These are phyloP conservation scores for Chenopodium formosanum DNA, from an alignment of 148 eudicot genomes.

Conservation along the genomic window DNA sequence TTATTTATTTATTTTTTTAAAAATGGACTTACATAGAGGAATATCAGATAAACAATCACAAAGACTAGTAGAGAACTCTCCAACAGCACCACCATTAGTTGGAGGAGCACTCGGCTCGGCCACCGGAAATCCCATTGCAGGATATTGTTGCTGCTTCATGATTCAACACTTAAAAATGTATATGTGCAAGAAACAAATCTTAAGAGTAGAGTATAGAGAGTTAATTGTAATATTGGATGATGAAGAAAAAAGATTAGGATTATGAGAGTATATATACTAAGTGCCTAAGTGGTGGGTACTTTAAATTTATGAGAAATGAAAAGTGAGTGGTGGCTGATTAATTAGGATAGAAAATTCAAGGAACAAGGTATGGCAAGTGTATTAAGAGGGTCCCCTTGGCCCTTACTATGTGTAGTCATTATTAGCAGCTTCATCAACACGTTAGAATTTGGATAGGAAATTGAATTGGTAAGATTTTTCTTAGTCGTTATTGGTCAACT, in stretches of 20 bases:
- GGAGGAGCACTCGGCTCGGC: not conserved
- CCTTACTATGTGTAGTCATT: too few species aligned
- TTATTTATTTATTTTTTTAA: not conserved
- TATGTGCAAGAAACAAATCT: not conserved
- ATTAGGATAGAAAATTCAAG: not conserved
- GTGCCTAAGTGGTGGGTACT: not conserved
- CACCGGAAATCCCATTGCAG: constrained; percentile 7
- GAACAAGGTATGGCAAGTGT: not conserved
- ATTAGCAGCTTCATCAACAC: not conserved
- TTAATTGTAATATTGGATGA: not conserved
- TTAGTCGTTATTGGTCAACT: not conserved
- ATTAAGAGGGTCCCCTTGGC: not conserved
- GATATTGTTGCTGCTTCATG: constrained; percentile 24
- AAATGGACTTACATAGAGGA: constrained; percentile 21
- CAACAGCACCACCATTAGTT: not conserved
- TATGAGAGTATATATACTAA: not conserved
- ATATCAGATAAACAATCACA: constrained; percentile 31
- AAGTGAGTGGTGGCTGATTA: constrained; percentile 1
- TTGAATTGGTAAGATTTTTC: not conserved
- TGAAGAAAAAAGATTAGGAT: not conserved
- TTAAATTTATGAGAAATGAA: too few species aligned
- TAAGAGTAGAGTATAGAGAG: too few species aligned
- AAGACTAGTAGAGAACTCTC: constrained; percentile 29
- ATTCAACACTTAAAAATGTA: not conserved
- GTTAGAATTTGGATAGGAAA: not conserved